Base-by-base conservation (phyloP, 495 filamentous ascomycete species). In the Xylaria sp. region DNA sequence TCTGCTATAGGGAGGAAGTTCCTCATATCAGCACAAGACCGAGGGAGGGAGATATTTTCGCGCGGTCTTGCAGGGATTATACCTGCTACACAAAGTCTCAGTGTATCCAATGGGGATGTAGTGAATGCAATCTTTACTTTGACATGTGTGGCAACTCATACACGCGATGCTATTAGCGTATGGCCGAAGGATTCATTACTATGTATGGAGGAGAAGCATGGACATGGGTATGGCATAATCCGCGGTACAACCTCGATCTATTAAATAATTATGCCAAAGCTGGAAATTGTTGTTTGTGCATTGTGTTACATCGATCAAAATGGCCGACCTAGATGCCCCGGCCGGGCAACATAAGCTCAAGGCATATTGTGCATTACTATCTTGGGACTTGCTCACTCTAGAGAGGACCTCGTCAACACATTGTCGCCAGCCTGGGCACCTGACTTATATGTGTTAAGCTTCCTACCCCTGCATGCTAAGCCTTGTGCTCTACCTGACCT, bases 191-290 rank as follows among this genome's bases (percentile, higher is more conserved):
- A 53, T 53, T 53, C 48, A 53, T 53, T 53, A 53, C 48, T n/a
- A n/a, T n/a, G n/a, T 26, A 53, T 53, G 21, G 21, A 53, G 48
- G 48, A 53, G 48, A 53, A 53, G 21, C 48, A 53, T 53, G 48
- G 48, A 26, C 48, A 53, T 53, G 48, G 48, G 48, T 21, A 21
- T 53, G 48, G 48, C 48, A 53, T 53, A 53, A 53, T 53, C 48
- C 48, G 48, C 48, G 21, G 48, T 53, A 53, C 48, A 46, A 46
- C 43, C 43, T 46, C 9, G 43, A 46, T 46, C 43, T 5, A 46
- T 46, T 46, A 11, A 46, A 46, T 12, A 46, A 46, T 46, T 46
- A 46, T 46, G 43, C 43, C 43, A 46, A 12, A 3, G 43, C 43
- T 46, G 9, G 43, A 46, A 46, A 46, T 19, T 46, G 43, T 5